phyloP scores from a whole-genome alignment of 495 filamentous ascomycete species.

The Cercophora newfieldiana region DNA sequence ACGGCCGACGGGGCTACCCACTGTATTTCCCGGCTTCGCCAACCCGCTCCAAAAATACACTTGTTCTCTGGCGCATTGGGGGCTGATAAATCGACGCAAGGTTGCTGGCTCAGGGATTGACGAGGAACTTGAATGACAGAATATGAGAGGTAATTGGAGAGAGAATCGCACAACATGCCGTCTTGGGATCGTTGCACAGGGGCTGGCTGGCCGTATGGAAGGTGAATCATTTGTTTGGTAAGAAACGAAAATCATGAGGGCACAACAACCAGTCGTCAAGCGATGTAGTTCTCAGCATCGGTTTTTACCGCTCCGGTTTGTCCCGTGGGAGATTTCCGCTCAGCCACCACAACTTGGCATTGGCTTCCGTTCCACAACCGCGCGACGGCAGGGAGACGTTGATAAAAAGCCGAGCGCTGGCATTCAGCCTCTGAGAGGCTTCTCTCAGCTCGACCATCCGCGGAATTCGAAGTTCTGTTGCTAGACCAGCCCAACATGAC shows the following conservation, averaged over 20 bases:
- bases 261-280: not conserved
- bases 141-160: no score
- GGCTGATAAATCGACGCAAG: no score
- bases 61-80: no score
- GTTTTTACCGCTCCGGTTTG: constrained; percentile 7
- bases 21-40: no score
- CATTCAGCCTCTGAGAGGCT: not conserved
- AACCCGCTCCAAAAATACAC: no score
- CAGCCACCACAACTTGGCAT: constrained; percentile 8
- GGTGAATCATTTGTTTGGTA: not conserved
- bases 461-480: not conserved
- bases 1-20: no score
- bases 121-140: no score
- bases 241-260: not conserved
- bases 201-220: not conserved
- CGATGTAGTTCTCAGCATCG: not conserved
- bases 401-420: not conserved
- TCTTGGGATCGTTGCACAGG: not conserved
- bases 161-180: not conserved
- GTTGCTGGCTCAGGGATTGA: no score
- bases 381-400: not conserved
- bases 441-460: not conserved
- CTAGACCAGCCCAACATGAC: constrained; percentile 10
- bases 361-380: not conserved
- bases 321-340: not conserved